Percentiles rank a stretch among this genome's conserved stretches.
phyloP scores from a whole-genome alignment of 495 filamentous ascomycete species.

The Daldinia childiae region DNA sequence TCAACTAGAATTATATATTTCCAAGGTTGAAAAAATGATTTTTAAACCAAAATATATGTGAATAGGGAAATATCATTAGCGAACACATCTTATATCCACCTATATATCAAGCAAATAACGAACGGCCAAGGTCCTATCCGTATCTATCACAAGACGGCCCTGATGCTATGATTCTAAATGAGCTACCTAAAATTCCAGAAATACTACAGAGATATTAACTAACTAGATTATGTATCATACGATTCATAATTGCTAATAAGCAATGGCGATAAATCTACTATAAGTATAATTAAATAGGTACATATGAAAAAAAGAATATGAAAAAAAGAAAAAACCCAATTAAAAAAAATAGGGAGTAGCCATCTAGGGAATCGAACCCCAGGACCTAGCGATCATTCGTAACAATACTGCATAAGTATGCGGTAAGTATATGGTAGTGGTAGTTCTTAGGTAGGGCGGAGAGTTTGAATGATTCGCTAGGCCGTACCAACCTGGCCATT shows the following conservation, averaged over 20 bases:
- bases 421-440: not conserved
- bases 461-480: slow-evolving; percentile 6
- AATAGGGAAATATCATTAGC: not conserved
- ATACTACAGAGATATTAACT: too few species aligned
- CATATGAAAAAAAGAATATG: not conserved
- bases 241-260: too few species aligned
- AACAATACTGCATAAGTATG: not conserved
- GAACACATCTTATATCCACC: not conserved
- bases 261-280: not conserved
- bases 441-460: not conserved
- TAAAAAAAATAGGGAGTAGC: too few species aligned
- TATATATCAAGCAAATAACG: too few species aligned
- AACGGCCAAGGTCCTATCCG: too few species aligned
- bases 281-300: not conserved
- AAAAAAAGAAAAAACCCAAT: not conserved
- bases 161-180: too few species aligned
- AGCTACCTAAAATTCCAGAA: too few species aligned
- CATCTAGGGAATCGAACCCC: slow-evolving; percentile 21
- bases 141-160: too few species aligned
- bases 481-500: slow-evolving; percentile 21
- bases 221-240: too few species aligned
- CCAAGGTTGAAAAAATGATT: too few species aligned
- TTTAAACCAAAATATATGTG: not conserved
- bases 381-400: slow-evolving; percentile 5
- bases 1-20: too few species aligned